Conservation (phyloP, 1,139 yeast genomes). For the Ogataea hybrid region DNA sequence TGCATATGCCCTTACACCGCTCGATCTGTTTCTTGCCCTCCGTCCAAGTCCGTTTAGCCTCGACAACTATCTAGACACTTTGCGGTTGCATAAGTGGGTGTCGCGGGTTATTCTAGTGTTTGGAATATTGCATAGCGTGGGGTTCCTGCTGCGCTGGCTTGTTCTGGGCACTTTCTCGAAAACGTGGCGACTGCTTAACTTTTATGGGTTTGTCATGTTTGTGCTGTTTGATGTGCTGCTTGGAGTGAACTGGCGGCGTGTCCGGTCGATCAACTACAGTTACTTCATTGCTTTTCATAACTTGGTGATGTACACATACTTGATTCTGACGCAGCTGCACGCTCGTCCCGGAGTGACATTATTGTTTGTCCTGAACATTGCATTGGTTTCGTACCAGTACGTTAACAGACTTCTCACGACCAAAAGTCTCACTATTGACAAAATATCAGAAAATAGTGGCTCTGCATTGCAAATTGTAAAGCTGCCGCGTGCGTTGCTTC, state of each 20-base stretch:
- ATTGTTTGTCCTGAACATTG: conserved; percentile 45
- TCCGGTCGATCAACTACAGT: conserved; percentile 55
- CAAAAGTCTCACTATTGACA: conserved; percentile 36
- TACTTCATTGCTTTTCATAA: conserved; percentile 70
- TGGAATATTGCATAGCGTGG: conserved; percentile 54
- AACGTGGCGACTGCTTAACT: conserved; percentile 45
- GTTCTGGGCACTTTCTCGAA: conserved; percentile 38
- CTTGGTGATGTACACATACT: conserved; percentile 60
- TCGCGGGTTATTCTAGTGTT: conserved; percentile 60
- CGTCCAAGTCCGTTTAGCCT: conserved; percentile 59
- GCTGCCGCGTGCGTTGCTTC: conserved; percentile 25
- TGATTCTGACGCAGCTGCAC: conserved; percentile 62
- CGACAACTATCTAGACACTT: conserved; percentile 53
- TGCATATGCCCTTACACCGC: conserved; percentile 63
- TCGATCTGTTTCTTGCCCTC: conserved; percentile 57
- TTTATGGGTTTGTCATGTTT: conserved; percentile 61
- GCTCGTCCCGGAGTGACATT: conserved; percentile 68
- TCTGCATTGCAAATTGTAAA: conserved; percentile 28
- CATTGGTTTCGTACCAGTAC: conserved; percentile 45
- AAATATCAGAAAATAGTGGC: conserved; percentile 35
- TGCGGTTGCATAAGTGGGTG: conserved; percentile 77
- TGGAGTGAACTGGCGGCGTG: conserved; percentile 52
- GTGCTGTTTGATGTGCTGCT: conserved; percentile 42
- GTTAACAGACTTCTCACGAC: conserved; percentile 37
- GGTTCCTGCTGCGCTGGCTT: conserved; percentile 51